phyloP scores from a whole-genome alignment of 371 early-diverging fungal genomes.

The Syncephalastrum contaminatum region DNA sequence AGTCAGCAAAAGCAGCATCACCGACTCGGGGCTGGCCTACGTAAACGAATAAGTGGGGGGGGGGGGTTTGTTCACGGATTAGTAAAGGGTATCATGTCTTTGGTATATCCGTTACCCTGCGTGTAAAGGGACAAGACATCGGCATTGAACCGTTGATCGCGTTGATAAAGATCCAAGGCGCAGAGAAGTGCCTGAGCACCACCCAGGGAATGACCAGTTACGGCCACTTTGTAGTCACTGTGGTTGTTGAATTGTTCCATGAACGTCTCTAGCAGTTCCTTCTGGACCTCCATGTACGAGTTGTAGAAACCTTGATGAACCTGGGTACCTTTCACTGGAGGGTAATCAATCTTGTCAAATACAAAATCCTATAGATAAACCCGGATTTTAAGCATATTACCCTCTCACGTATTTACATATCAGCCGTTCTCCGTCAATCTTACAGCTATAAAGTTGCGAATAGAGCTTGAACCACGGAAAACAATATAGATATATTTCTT shows the following conservation, averaged over 20 bases:
- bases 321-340: conserved; percentile 12
- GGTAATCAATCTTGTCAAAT: conserved; percentile 6
- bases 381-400: background rate
- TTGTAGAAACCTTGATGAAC: conserved; percentile 20
- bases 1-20: conserved; percentile 20
- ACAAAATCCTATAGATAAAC: conserved; percentile 10
- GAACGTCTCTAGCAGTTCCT: conserved; percentile 4
- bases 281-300: conserved; percentile 12
- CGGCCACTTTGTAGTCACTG: conserved; percentile 16
- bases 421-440: background rate
- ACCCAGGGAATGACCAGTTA: conserved; percentile 25
- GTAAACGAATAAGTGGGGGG: background rate
- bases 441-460: conserved; percentile 17
- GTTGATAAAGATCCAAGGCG: conserved; percentile 22
- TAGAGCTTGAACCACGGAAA: conserved; percentile 21
- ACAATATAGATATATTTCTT: conserved; percentile 19
- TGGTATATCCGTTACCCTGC: conserved; percentile 1
- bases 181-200: conserved; percentile 18
- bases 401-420: too few species aligned
- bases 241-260: conserved; percentile 10
- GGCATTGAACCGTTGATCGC: conserved; percentile 6
- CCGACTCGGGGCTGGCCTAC: conserved; percentile 22
- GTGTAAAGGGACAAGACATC: conserved; percentile 11
- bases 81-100: too few species aligned
- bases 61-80: background rate